Conservation (phyloP, 2,329 filamentous ascomycete species). For the Mollisiaceae sp. region DNA sequence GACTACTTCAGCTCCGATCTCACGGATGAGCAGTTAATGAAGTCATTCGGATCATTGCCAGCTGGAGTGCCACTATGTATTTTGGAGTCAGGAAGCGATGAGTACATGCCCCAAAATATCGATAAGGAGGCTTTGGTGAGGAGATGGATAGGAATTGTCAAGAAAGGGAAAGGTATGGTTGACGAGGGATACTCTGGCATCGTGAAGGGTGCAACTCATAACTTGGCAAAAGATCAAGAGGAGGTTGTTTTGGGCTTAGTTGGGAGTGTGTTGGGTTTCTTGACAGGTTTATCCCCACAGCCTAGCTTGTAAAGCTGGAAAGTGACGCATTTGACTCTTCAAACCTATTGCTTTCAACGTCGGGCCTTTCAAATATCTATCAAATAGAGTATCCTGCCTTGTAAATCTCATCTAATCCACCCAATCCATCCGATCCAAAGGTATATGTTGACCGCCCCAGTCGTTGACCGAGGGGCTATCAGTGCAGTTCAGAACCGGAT, state of each 20-base stretch:
- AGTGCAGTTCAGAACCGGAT: background rate
- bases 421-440: too few species aligned
- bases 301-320: constrained; percentile 14
- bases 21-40: constrained; percentile 52
- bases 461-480: background rate
- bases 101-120: constrained; percentile 52
- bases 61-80: constrained; percentile 52
- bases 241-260: constrained; percentile 55
- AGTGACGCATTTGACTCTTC: background rate
- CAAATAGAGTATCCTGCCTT: background rate
- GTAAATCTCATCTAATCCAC: too few species aligned
- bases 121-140: constrained; percentile 54
- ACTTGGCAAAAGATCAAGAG: constrained; percentile 52
- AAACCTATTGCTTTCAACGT: background rate
- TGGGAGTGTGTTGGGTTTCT: constrained; percentile 54
- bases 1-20: constrained; percentile 73
- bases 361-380: background rate
- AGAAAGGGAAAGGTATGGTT: constrained; percentile 50
- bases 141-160: constrained; percentile 53
- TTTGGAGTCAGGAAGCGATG: constrained; percentile 55
- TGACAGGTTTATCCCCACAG: constrained; percentile 40
- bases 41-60: constrained; percentile 61
- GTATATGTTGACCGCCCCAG: background rate
- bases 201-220: constrained; percentile 56
- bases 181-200: constrained; percentile 55